phyloP scores from a whole-genome alignment of 352 stramenopile genomes.

The Phytopythium aichiense region DNA sequence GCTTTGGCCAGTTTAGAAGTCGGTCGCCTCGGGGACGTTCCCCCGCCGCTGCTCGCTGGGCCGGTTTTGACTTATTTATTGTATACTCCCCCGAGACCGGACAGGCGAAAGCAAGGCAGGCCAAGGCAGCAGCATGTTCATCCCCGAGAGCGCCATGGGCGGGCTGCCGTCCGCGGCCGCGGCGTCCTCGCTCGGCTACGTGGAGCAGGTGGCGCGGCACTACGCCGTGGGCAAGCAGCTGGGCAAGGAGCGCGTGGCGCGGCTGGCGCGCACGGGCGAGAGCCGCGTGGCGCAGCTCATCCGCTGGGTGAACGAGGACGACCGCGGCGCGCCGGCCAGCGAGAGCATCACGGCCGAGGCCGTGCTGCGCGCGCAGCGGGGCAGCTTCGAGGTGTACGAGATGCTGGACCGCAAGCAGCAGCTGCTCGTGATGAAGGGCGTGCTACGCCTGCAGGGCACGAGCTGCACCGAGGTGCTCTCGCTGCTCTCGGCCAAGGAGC shows the following conservation, averaged over 20 bases:
- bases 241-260: conserved; percentile 28
- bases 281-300: conserved; percentile 56
- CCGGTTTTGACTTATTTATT: not conserved
- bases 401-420: conserved; percentile 44
- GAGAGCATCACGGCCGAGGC: conserved; percentile 20
- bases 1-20: not conserved
- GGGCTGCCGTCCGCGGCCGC: conserved; percentile 16
- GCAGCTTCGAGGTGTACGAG: conserved; percentile 78
- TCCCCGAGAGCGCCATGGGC: conserved; percentile 23
- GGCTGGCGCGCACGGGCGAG: conserved; percentile 46
- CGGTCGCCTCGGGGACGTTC: not conserved
- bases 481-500: conserved; percentile 43
- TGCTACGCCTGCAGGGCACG: conserved; percentile 61
- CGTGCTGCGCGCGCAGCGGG: conserved; percentile 66
- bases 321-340: conserved; percentile 30
- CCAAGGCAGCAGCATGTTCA: conserved; percentile 6
- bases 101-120: not conserved
- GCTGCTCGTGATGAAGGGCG: conserved; percentile 67
- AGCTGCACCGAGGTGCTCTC: conserved; percentile 68
- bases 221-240: conserved; percentile 52
- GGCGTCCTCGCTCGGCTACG: conserved; percentile 35
- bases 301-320: conserved; percentile 57
- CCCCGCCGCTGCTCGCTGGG: no score
- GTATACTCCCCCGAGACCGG: not conserved
- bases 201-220: conserved; percentile 52